These are phyloP conservation scores for Candida montana DNA, from an alignment of 805 yeast species.

Conservation along the genomic window DNA sequence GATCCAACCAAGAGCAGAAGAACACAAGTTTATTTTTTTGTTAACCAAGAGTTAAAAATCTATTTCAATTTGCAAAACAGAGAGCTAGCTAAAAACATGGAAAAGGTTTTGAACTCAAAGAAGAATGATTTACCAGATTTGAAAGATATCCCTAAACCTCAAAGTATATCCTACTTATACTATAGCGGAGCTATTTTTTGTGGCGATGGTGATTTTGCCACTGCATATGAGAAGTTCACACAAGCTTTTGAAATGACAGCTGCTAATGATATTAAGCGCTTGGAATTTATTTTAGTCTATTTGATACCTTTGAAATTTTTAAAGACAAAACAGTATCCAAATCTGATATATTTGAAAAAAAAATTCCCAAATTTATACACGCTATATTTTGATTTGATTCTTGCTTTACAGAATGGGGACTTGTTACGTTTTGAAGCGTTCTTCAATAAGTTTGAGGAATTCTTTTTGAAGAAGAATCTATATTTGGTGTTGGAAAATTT, in stretches of 20 bases:
- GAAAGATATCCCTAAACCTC: constrained; percentile 39
- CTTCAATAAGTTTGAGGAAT: constrained; percentile 38
- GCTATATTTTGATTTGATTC: constrained; percentile 28
- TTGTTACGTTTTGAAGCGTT: constrained; percentile 43
- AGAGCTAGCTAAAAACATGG: constrained; percentile 70
- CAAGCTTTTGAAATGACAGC: constrained; percentile 34
- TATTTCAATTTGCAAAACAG: constrained; percentile 62
- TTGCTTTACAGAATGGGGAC: constrained; percentile 45
- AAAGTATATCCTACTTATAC: constrained; percentile 58
- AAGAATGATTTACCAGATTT: constrained; percentile 48
- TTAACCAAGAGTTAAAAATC: constrained; percentile 61
- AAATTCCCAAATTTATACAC: constrained; percentile 41
- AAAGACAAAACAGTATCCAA: constrained; percentile 44
- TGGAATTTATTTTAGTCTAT: constrained; percentile 43
- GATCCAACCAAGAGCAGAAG: constrained; percentile 45
- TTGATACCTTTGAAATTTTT: constrained; percentile 61
- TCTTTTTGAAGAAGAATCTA: constrained; percentile 53
- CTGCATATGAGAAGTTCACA: constrained; percentile 46
- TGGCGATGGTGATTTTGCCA: constrained; percentile 54
- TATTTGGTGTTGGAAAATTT: constrained; percentile 55
- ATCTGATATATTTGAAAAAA: constrained; percentile 30
- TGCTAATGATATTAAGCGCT: constrained; percentile 17
- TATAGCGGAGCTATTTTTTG: constrained; percentile 63
- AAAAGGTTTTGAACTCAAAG: constrained; percentile 59
- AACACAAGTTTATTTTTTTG: constrained; percentile 62